Evolutionary conservation across 1,139 yeast genomes (phyloP), one percentile per base, ranked within the genome.

Genomic region (Diutina ranongensis): DNA sequence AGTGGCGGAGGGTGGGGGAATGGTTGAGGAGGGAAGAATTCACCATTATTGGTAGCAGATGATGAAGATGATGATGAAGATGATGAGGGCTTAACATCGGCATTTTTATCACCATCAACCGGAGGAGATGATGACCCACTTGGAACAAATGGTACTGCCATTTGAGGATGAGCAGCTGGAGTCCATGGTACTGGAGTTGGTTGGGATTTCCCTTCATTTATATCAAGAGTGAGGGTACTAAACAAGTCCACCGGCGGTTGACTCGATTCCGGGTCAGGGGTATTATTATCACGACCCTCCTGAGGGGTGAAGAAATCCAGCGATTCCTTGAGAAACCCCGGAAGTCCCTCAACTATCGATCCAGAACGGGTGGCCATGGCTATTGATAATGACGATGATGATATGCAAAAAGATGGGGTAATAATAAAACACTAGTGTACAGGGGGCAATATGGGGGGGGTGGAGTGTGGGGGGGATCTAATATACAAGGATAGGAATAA

Each of bases 281-380:
- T n/a, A 13, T 20, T n/a, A 13, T 20, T n/a, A 13, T 35, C 22
- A 10, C 9, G 4, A 9, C 40, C 28, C 25, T 35, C 22, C 12
- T 22, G 10, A 20, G 19, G 40, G n/a, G 27, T 35, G 21, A 38
- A 38, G 31, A 38, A 38, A 10, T 38, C 42, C 32, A 38, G 32
- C n/a, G 18, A 16, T 9, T 38, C 42, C 42, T 38, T 25, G 16
- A 38, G 42, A 15, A 38, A 38, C 13, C 42, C 42, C 10, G 42
- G 42, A 15, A 38, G 42, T 3, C 42, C 42, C 25, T 38, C 42
- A 15, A 38, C 42, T 21, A 38, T 38, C 8, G 42, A 38, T 22
- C 42, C 42, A n/a, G 42, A 38, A 3, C 42, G 42, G 21, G 19
- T 38, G 15, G 42, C 22, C 42, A 38, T 38, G 42, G 32, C 2